Evolutionary conservation across 345 rosid genomes (phyloP).

Genomic region (Eucalyptus cloeziana): DNA sequence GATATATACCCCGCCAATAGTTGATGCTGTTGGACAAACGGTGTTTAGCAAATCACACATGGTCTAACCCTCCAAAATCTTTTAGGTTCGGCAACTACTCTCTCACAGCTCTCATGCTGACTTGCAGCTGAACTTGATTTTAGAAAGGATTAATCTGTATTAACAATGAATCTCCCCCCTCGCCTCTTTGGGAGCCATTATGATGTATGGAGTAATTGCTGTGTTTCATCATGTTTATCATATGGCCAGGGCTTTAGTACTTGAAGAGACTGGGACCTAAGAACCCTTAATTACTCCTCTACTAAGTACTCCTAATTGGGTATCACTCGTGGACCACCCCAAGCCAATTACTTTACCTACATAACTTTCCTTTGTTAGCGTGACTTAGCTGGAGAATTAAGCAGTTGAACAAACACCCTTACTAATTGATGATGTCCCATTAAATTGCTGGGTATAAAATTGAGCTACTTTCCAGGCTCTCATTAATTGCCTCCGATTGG

Average conservation of each 20-base stretch:
- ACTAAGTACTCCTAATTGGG: neutral
- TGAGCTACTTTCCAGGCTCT: neutral
- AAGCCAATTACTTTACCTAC: neutral
- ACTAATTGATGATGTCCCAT: neutral
- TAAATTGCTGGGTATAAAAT: neutral
- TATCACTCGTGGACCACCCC: neutral
- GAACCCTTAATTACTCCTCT: neutral
- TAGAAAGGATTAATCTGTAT: neutral
- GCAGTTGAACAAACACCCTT: neutral
- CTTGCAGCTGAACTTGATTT: neutral
- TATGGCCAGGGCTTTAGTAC: neutral
- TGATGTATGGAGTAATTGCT: neutral
- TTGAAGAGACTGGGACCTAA: neutral
- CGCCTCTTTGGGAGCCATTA: neutral
- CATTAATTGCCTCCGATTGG: neutral
- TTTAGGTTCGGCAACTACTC: neutral
- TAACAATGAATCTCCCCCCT: neutral
- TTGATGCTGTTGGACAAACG: neutral
- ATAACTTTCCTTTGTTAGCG: neutral
- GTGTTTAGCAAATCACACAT: neutral
- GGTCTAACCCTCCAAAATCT: neutral
- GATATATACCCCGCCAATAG: neutral
- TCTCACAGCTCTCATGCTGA: neutral
- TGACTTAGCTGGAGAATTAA: neutral
- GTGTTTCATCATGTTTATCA: neutral